Base-by-base conservation (phyloP, 2,329 filamentous ascomycete genomes). In the Ceratocystis lukuohia region DNA sequence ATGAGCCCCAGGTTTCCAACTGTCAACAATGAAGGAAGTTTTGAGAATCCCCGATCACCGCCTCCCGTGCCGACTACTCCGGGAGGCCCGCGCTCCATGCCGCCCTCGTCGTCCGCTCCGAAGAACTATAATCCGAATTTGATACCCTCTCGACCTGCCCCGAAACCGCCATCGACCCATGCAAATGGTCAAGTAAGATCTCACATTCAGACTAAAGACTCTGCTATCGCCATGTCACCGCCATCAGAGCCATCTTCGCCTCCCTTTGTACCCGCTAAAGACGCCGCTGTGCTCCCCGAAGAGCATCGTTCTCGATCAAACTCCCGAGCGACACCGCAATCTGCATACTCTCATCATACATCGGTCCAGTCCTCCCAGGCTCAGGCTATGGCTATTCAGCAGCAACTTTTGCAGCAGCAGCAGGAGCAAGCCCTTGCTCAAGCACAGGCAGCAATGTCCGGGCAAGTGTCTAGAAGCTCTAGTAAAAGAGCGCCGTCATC, bases 41-140 rank as follows among this genome's bases (percentile, higher is more conserved):
- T 97, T 76, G 94, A 97, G 78, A 97, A 99, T 74, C 94, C 94
- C 62, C 85, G 94, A 73, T 89, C 93, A 20, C 89, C 94, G 48
- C 94, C 94, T 69, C 94, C 93, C 10, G 89, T 96, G 68, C 92
- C 93, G 67, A 66, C 25, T 22, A 74, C 50, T 20, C 68, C 67
- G 56, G 69, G 82, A 73, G 75, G 76, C 59, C 74, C 77, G 41
- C 77, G 66, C 22, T 48, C 66, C 48, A 66, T 68, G 66, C 66
- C 66, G 33, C 78, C 53, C 22, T 28, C 48, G 48, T 53, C 48
- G 74, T 76, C 66, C 65, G 69, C 67, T 17, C 62, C 65, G 25
- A 82, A 83, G 73, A 83, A 84, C 69, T 74, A 81, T 69, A 82
- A 82, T 48, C 63, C 66, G 15, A 65, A 65, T 69, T 78, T 91